These are phyloP conservation scores for Protomyces inouyei DNA, from an alignment of 1,139 yeast genomes.

Conservation along the genomic window DNA sequence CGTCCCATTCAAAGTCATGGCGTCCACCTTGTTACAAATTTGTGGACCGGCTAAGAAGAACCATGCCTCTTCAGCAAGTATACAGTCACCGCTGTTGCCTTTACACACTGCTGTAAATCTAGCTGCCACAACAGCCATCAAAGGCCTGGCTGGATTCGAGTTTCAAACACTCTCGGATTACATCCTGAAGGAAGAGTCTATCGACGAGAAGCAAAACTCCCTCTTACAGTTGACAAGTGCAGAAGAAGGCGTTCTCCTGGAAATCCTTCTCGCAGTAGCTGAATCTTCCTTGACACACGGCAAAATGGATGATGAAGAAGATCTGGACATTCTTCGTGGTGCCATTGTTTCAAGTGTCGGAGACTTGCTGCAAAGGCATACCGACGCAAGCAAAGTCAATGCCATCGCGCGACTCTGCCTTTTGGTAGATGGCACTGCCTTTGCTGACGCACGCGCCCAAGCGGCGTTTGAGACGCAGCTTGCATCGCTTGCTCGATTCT, in stretches of 20 bases:
- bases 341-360: slow-evolving; percentile 34
- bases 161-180: slow-evolving; percentile 35
- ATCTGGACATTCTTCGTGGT: slow-evolving; percentile 23
- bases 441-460: slow-evolving; percentile 36
- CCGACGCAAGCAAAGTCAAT: slow-evolving; percentile 36
- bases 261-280: slow-evolving; percentile 37
- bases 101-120: slow-evolving; percentile 30
- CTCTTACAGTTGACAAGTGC: slow-evolving; percentile 31
- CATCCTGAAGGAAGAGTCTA: slow-evolving; percentile 38
- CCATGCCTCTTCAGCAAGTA: background rate
- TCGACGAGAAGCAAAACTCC: slow-evolving; percentile 32
- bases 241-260: slow-evolving; percentile 36
- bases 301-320: background rate
- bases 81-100: no score
- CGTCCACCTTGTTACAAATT: slow-evolving; percentile 25
- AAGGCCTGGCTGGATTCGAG: slow-evolving; percentile 29
- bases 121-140: slow-evolving; percentile 35
- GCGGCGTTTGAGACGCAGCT: slow-evolving; percentile 34
- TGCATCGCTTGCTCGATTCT: slow-evolving; percentile 34
- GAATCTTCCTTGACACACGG: slow-evolving; percentile 27
- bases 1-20: slow-evolving; percentile 36
- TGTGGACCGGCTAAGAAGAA: background rate
- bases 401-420: slow-evolving; percentile 35
- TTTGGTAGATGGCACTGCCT: slow-evolving; percentile 34
- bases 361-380: slow-evolving; percentile 34